Base-by-base conservation (phyloP, 768 basidiomycete species). In the Lactarius psammicola region DNA sequence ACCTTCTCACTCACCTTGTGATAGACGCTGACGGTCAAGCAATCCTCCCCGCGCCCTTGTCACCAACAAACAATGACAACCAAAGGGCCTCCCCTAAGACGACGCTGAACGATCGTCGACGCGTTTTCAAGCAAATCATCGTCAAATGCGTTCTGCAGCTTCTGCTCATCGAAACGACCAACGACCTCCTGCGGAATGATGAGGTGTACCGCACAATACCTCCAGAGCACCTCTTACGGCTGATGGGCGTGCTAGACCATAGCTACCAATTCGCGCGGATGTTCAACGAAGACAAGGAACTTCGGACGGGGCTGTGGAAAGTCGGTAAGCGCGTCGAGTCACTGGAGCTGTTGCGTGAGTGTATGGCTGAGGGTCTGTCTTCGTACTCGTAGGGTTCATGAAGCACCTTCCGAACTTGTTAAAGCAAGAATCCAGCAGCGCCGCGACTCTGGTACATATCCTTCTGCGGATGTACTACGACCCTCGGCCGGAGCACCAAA, bases 61-160 rank as follows among this genome's bases (percentile, higher is more conserved):
- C 91, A 28, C 89, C 93, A 4, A 81, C 84, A n/a, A 81, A 79
- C 64, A 71, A 70, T 17, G 87, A 89, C 64, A 79, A 81, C 53
- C 74, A 78, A 13, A 81, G 78, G 64, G 69, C 77, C 9, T 83
- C 82, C 68, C 72, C 78, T 11, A 81, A 82, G 67, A 78, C 84
- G n/a, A 84, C 87, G 7, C 76, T 86, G 53, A 80, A 78, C 59
- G 90, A 90, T 69, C 88, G 95, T 61, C 87, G 92, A 54, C 85
- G 88, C 51, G 85, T 92, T 62, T 99, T 99, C 86, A 92, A 94
- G 74, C 97, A 98, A 76, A 98, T 99, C 77, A 98, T 99, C 67
- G 95, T 98, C 70, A 98, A 98, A 89, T 99, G 97, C 75, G 97
- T 99, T 26, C 84, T 99, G 34, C 97, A 99, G 72, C 79, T 99